phyloP scores from a whole-genome alignment of 768 basidiomycete species.

The Hysterangium stoloniferum region DNA sequence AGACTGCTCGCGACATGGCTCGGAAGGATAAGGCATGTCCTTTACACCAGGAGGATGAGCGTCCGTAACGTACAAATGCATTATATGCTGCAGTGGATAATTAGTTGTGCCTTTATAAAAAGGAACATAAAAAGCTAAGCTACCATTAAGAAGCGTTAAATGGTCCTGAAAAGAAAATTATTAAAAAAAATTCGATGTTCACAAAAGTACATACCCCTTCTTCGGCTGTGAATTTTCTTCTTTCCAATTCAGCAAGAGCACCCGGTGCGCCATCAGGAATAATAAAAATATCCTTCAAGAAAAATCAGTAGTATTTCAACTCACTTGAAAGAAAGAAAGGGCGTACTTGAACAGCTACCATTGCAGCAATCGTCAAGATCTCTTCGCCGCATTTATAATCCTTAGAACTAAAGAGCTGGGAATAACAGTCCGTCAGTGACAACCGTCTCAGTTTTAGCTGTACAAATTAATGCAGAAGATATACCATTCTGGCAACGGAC shows the following conservation, averaged over 20 bases:
- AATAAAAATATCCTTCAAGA: conserved; percentile 73
- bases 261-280: conserved; percentile 81
- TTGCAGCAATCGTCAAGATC: conserved; percentile 91
- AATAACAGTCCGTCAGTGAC: background rate
- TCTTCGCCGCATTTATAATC: conserved; percentile 90
- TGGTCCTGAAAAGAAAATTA: conserved; percentile 62
- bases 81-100: conserved; percentile 63
- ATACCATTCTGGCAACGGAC: conserved; percentile 88
- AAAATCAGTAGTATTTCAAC: background rate
- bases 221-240: conserved; percentile 94
- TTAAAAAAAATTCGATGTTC: background rate
- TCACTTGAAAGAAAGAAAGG: background rate
- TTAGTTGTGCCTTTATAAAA: background rate
- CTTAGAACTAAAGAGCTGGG: conserved; percentile 77
- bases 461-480: conserved; percentile 18
- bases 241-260: conserved; percentile 83
- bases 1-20: conserved; percentile 87
- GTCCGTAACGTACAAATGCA: conserved; percentile 77
- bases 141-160: conserved; percentile 87
- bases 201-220: conserved; percentile 67
- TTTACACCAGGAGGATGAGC: conserved; percentile 90
- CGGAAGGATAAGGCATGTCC: conserved; percentile 88
- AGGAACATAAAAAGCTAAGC: conserved; percentile 11
- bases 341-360: conserved; percentile 84
- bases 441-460: background rate